Evolutionary conservation across 2,329 filamentous ascomycete species (phyloP).

Genomic region (Fusarium dimerum): DNA sequence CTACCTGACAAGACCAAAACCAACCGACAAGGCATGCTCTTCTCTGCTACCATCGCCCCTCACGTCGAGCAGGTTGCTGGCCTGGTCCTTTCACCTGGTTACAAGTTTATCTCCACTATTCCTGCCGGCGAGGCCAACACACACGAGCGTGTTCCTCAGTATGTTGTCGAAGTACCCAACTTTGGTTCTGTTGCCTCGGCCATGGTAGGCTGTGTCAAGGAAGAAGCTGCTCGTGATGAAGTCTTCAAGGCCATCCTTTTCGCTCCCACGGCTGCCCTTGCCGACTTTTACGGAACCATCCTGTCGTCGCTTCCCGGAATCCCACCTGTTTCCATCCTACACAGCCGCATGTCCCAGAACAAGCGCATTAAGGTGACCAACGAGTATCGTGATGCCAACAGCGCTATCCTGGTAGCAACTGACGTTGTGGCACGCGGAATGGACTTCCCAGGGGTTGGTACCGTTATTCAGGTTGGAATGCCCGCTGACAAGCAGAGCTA

Average conservation of each 20-base stretch:
- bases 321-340: conserved; percentile 47
- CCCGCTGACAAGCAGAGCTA: conserved; percentile 63
- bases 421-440: conserved; percentile 73
- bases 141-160: conserved; percentile 75
- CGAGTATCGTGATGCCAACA: conserved; percentile 54
- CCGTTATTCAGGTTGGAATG: conserved; percentile 64
- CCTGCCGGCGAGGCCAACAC: conserved; percentile 73
- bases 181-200: conserved; percentile 66
- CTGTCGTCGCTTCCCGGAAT: conserved; percentile 42
- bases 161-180: conserved; percentile 65
- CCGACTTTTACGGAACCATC: conserved; percentile 51
- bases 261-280: conserved; percentile 61
- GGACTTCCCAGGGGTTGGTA: conserved; percentile 70
- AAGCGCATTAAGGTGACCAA: conserved; percentile 61
- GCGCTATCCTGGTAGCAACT: conserved; percentile 63
- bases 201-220: conserved; percentile 57
- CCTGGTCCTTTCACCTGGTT: conserved; percentile 66
- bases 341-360: conserved; percentile 52
- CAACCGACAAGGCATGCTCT: conserved; percentile 73
- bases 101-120: conserved; percentile 82
- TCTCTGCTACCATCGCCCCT: conserved; percentile 79
- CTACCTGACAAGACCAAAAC: conserved; percentile 63
- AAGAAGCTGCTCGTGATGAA: conserved; percentile 42
- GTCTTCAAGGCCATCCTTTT: conserved; percentile 86
- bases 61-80: conserved; percentile 77